These are phyloP conservation scores for Dicorynia guianensis DNA, from an alignment of 306 rosid species.

Conservation along the genomic window DNA sequence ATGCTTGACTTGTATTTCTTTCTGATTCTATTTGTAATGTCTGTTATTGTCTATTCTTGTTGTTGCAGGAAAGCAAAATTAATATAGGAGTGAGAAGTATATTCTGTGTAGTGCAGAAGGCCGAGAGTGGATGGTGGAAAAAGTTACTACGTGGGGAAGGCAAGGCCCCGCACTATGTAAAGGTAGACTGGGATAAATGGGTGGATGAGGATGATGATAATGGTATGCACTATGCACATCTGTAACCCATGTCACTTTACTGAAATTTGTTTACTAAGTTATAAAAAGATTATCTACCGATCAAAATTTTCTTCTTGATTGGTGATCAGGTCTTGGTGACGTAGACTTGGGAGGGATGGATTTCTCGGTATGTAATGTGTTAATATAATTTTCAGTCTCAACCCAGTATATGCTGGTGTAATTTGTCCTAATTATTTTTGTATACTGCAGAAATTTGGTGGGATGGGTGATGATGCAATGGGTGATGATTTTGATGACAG, in stretches of 20 bases:
- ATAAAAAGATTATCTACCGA: background rate
- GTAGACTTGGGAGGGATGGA: conserved; percentile 78
- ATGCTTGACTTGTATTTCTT: background rate
- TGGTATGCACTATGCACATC: conserved; percentile 42
- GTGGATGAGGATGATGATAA: conserved; percentile 79
- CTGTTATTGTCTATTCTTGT: background rate
- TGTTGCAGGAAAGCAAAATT: conserved; percentile 78
- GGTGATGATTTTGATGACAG: conserved; percentile 57
- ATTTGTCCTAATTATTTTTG: conserved; percentile 12
- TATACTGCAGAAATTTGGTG: conserved; percentile 63
- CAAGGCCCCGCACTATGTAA: conserved; percentile 70
- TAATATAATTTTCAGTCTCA: background rate
- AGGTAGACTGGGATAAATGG: conserved; percentile 89
- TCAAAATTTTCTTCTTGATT: background rate
- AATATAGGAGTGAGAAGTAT: conserved; percentile 70
- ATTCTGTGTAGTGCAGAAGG: conserved; percentile 75
- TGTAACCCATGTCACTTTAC: background rate
- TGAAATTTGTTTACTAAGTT: background rate
- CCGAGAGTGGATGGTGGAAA: conserved; percentile 74
- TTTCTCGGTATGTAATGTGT: conserved; percentile 64
- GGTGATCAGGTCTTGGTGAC: conserved; percentile 51
- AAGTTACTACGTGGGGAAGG: conserved; percentile 68
- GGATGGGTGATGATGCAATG: conserved; percentile 52
- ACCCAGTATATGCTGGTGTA: background rate
- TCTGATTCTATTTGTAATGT: background rate